Evolutionary conservation across 116 monocot species (phyloP), one percentile per base, ranked within the genome.

Genomic region (Thalassia testudinum): DNA sequence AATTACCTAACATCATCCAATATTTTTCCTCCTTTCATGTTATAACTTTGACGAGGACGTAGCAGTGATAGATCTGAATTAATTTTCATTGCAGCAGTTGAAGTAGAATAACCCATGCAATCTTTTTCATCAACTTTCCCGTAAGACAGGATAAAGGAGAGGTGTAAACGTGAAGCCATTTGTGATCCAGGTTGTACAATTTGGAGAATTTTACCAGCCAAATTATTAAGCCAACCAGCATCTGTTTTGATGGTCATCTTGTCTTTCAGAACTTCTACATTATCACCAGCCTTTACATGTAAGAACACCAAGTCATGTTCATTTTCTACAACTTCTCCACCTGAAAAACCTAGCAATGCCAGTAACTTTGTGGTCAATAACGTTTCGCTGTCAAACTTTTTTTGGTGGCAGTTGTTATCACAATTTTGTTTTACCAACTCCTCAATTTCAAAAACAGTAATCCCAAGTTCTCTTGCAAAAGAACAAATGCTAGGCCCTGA

Each of bases 261-360:
- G 49, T 62, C 73, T 62, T 79, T 77, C 50, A 65, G 49, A 37
- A 61, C 65, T 67, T 58, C 65, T 3, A 54, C 40, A 27, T 53
- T 72, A 47, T 79, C 73, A 50, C 25, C 43, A 52, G 69, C 43
- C 26, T 16, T 66, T 14, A 88, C 50, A 44, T 88, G 89, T 64
- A 97, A 61, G 58, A 97, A 58, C 13, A 97, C 70, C 30, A 97
- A 53, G 70, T 95, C 93, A 68, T 75, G 81, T 12, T 87, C 78
- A 11, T 79, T 55, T 27, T 87, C 93, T 61, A 72, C 62, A 63
- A 81, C 67, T 47, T 76, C 57, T 40, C 70, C 80, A 49, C 52
- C 53, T 15, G 75, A 79, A 66, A 88, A 77, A 53, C 95, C 95
- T 57, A 97, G 61, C 38, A 85, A 66, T 11, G 10, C n/a, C 5